Evolutionary conservation across 495 filamentous ascomycete species (phyloP).

Genomic region (Penicillium ucsense): DNA sequence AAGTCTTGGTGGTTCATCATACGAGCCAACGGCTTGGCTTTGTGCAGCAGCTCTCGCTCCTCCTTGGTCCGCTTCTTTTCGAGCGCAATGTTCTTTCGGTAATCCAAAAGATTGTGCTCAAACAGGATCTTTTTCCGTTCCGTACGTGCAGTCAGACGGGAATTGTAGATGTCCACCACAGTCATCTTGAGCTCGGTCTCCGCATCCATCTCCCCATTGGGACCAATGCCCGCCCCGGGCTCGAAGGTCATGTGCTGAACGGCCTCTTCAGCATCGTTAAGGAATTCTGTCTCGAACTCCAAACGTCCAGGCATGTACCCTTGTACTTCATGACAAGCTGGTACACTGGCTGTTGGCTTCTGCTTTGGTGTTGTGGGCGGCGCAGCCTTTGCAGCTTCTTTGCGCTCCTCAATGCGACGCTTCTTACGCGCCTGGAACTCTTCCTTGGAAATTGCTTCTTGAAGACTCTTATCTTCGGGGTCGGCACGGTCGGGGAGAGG

Average conservation of each 20-base stretch:
- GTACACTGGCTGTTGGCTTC: slow-evolving; percentile 89
- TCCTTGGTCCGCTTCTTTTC: slow-evolving; percentile 97
- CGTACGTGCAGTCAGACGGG: slow-evolving; percentile 79
- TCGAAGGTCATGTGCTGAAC: slow-evolving; percentile 98
- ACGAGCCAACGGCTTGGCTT: slow-evolving; percentile 88
- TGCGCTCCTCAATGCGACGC: slow-evolving; percentile 82
- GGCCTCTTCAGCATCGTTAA: slow-evolving; percentile 96
- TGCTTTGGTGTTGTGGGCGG: slow-evolving; percentile 81
- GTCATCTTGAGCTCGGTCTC: slow-evolving; percentile 97
- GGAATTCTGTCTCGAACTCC: slow-evolving; percentile 95
- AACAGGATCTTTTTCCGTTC: slow-evolving; percentile 96
- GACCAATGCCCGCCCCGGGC: slow-evolving; percentile 83
- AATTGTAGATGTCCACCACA: slow-evolving; percentile 98
- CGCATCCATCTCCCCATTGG: slow-evolving; percentile 76
- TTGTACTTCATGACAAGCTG: slow-evolving; percentile 93
- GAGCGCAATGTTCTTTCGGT: slow-evolving; percentile 70
- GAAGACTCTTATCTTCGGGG: slow-evolving; percentile 65
- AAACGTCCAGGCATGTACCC: slow-evolving; percentile 97
- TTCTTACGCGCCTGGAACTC: slow-evolving; percentile 94
- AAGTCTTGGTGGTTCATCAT: slow-evolving; percentile 96
- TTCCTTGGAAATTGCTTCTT: slow-evolving; percentile 72
- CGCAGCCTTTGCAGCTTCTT: slow-evolving; percentile 77
- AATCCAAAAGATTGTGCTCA: slow-evolving; percentile 86
- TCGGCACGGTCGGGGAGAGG: slow-evolving; percentile 78
- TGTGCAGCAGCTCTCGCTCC: slow-evolving; percentile 80